These are phyloP conservation scores for Trichosporon faecale DNA, from an alignment of 1,284 basidiomycete genomes.

Conservation along the genomic window DNA sequence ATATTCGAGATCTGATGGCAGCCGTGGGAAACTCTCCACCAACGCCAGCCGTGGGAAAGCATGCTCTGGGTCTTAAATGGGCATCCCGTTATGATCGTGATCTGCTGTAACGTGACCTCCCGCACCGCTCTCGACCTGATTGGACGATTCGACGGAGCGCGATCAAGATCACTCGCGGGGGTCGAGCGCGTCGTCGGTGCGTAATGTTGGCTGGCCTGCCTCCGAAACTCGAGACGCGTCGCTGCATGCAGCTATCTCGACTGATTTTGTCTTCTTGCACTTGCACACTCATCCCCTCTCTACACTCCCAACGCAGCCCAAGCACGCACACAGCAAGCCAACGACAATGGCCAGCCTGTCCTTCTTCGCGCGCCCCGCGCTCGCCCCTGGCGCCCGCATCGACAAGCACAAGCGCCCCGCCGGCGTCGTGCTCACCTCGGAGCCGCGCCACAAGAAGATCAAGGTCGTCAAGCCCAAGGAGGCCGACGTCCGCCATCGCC, in stretches of 20 bases:
- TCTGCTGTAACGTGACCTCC: not conserved
- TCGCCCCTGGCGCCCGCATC: not conserved
- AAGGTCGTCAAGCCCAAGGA: not conserved
- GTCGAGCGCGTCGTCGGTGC: not conserved
- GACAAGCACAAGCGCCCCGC: not conserved
- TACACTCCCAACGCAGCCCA: not conserved
- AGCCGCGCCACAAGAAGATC: slow-evolving; percentile 2
- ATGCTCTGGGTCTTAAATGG: no score
- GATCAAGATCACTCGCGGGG: not conserved
- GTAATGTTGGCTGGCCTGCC: not conserved
- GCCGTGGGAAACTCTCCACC: no score
- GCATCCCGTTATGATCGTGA: not conserved
- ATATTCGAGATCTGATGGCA: no score
- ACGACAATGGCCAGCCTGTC: slow-evolving; percentile 7
- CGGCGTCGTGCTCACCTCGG: not conserved
- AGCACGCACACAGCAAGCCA: not conserved
- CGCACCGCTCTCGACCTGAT: not conserved
- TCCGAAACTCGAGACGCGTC: not conserved
- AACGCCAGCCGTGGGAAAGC: no score
- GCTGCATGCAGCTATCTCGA: not conserved
- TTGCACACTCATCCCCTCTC: not conserved
- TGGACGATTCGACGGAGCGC: not conserved
- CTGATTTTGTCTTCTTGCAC: not conserved
- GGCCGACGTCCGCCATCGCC: not conserved
- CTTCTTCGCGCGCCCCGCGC: slow-evolving; percentile 8